These are phyloP conservation scores for Dacryopinax primogenitus DNA, from an alignment of 768 basidiomycete genomes.

Conservation along the genomic window DNA sequence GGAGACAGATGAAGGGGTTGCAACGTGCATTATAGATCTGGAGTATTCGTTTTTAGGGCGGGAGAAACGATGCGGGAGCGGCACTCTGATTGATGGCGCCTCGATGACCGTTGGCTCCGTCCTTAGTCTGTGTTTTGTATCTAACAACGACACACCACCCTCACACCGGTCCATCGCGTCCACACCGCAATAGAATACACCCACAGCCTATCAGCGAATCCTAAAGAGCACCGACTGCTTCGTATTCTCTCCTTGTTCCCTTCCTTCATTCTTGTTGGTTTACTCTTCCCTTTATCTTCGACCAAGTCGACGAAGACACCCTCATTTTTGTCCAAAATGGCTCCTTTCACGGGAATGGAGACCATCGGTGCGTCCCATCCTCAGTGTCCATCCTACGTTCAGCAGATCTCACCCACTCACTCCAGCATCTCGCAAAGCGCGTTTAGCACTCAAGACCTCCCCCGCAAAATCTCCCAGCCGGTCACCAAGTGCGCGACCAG, in stretches of 20 bases:
- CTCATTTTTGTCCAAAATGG: neutral
- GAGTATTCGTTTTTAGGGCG: no score
- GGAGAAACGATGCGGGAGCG: no score
- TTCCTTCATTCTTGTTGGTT: neutral
- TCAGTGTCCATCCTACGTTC: neutral
- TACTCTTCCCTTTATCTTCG: neutral
- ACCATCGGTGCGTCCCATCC: neutral
- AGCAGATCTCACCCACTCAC: neutral
- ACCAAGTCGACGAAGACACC: neutral
- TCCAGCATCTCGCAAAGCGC: neutral
- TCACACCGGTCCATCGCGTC: neutral
- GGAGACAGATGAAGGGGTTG: no score
- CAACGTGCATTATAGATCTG: no score
- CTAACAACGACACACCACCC: neutral
- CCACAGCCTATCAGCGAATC: neutral
- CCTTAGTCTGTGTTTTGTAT: constrained; percentile 1
- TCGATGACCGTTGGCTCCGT: constrained; percentile 2
- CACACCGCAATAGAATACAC: neutral
- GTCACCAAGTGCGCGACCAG: neutral
- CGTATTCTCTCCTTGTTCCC: neutral
- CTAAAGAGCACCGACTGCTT: constrained; percentile 6
- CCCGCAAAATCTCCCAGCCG: neutral
- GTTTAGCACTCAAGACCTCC: neutral
- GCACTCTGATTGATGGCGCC: neutral
- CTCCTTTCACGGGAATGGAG: neutral